Base-by-base conservation (phyloP, 2,329 filamentous ascomycete species). In the Diaporthe destruens region DNA sequence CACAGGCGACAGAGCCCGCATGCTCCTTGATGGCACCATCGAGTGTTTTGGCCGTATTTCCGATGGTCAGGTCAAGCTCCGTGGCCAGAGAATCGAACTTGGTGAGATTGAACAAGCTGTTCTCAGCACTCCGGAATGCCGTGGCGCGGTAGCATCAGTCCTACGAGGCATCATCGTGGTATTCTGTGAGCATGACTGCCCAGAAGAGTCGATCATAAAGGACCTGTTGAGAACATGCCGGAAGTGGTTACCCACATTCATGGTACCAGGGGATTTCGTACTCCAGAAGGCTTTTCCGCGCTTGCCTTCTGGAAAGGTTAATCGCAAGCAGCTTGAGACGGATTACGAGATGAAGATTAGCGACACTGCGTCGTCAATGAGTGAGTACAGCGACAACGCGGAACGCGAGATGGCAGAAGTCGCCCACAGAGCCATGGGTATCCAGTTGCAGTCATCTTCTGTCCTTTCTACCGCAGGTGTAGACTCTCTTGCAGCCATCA, bases 1-100 rank as follows among this genome's bases (percentile, higher is more conserved):
- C 39, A 98, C 95, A 0, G 95, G 95, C 0, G 95, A 98, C 81
- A 94, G 93, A 78, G 95, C 93, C 6, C 87, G 89, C 29, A 86
- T 97, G 63, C 86, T 88, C 2, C 76, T 85, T 0, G 86, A 93
- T 73, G 94, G 94, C 0, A 89, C 87, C 0, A 85, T 98, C n/a
- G 93, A 97, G 80, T 97, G 94, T 78, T 86, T 95, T 44, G 95
- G 95, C 0, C 91, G 95, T 14, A 91, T 98, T 16, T 88, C 89
- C 2, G 89, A 90, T 65, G 94, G 94, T 0, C 95, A 98, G 80
- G 91, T 98, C 66, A 98, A 98, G 81, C 85, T 98, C 9, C 89
- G 94, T 69, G 95, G 95, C 1, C 95, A 97, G 81, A 87, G 94
- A 63, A 88, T 97, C 66, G 93, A 96, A 78, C 88, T 96, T 6